These are phyloP conservation scores for Zygosaccharomyces rouxii DNA, from an alignment of 805 yeast genomes.

Conservation along the genomic window DNA sequence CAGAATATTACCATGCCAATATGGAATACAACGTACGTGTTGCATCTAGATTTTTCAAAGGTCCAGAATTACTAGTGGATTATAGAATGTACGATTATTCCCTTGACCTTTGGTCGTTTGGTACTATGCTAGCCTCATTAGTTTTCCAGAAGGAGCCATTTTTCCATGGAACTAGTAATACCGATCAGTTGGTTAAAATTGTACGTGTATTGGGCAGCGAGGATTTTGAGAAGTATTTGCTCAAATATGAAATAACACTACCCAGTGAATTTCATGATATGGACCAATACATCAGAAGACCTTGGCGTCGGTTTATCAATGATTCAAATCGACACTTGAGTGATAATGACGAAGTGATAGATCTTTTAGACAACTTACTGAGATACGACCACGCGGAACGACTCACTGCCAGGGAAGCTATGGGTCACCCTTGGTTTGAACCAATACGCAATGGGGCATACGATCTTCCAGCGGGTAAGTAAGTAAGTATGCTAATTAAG, in stretches of 20 bases:
- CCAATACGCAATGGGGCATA: constrained; percentile 19
- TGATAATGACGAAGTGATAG: constrained; percentile 67
- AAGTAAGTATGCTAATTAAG: neutral
- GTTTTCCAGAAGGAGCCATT: constrained; percentile 88
- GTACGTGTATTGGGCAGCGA: constrained; percentile 85
- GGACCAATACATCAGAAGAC: constrained; percentile 70
- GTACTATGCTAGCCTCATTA: constrained; percentile 88
- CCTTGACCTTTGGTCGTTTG: constrained; percentile 89
- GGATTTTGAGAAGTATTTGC: constrained; percentile 61
- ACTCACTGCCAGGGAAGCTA: constrained; percentile 83
- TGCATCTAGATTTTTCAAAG: constrained; percentile 89
- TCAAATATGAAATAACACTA: constrained; percentile 65
- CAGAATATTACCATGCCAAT: constrained; percentile 88
- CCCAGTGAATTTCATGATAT: constrained; percentile 74
- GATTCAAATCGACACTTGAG: constrained; percentile 60
- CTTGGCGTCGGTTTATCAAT: constrained; percentile 80
- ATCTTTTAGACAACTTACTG: constrained; percentile 72
- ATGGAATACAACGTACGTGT: constrained; percentile 90
- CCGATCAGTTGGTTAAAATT: constrained; percentile 87
- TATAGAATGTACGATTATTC: constrained; percentile 87
- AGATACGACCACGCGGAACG: constrained; percentile 87
- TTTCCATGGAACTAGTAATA: constrained; percentile 85
- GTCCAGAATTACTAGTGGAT: constrained; percentile 86
- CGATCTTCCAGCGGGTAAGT: constrained; percentile 1
- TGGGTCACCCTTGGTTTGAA: constrained; percentile 51